Evolutionary conservation across 2,329 filamentous ascomycete genomes (phyloP).

Genomic region (Botrytis paeoniae): DNA sequence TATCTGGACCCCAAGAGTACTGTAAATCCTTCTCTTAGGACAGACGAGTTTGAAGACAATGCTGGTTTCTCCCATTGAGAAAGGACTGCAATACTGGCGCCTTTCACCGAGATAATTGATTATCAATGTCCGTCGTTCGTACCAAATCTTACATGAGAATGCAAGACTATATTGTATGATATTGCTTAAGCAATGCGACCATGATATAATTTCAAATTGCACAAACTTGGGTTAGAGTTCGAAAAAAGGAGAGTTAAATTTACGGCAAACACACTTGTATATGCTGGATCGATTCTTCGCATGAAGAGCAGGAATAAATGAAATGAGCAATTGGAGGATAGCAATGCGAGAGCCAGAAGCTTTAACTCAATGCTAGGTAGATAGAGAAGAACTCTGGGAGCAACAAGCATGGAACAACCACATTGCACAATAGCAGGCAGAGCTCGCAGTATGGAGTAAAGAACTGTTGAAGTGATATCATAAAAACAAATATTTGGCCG

Average conservation of each 20-base stretch:
- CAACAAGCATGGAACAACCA: background rate
- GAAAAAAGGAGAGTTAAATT: background rate
- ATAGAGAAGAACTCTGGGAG: background rate
- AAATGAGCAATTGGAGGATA: background rate
- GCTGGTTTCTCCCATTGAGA: background rate
- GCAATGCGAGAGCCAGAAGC: background rate
- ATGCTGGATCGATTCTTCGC: background rate
- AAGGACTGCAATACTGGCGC: background rate
- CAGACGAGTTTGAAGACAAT: background rate
- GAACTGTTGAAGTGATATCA: background rate
- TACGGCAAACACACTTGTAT: background rate
- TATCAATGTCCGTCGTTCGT: background rate
- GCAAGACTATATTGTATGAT: background rate
- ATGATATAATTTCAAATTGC: background rate
- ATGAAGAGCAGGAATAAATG: background rate
- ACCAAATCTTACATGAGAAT: background rate
- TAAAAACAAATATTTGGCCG: background rate
- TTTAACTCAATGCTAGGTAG: background rate
- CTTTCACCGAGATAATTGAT: no score
- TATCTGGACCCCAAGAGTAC: background rate
- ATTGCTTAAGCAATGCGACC: background rate
- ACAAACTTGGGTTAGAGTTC: background rate
- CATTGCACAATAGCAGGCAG: background rate
- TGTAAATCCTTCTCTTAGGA: background rate
- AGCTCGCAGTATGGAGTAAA: background rate